These are phyloP conservation scores for Rhizophora mangle DNA, from an alignment of 345 rosid genomes.

Conservation along the genomic window DNA sequence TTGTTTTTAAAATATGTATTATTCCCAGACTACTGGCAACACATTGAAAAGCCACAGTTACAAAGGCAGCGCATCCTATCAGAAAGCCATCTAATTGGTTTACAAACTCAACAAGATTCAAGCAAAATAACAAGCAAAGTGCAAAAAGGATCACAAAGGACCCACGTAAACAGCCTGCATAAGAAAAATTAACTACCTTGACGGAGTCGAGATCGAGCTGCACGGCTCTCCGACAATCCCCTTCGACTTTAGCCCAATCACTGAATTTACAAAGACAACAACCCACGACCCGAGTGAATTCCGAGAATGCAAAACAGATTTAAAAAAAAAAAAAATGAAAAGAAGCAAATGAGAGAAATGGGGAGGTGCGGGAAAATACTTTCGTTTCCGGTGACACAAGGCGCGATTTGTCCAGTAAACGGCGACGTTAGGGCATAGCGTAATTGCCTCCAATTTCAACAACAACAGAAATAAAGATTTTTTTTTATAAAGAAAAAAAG, in stretches of 20 bases:
- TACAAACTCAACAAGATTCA: no score
- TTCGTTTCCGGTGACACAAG: slow-evolving; percentile 75
- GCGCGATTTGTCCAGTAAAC: slow-evolving; percentile 95
- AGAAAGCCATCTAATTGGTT: no score
- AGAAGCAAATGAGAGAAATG: neutral
- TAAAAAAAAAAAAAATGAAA: neutral
- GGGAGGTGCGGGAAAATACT: slow-evolving; percentile 48
- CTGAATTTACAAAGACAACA: slow-evolving; percentile 32
- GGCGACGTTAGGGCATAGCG: slow-evolving; percentile 77
- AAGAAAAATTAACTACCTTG: slow-evolving; percentile 40
- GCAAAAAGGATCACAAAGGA: no score
- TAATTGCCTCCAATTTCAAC: slow-evolving; percentile 55
- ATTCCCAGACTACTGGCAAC: no score
- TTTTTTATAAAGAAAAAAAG: no score
- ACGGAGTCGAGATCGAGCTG: slow-evolving; percentile 61
- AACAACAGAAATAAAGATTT: neutral
- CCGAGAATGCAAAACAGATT: neutral
- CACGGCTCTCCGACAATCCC: slow-evolving; percentile 69
- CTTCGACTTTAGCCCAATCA: slow-evolving; percentile 82
- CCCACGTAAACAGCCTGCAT: no score
- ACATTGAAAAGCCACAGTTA: no score
- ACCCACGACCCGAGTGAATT: slow-evolving; percentile 1
- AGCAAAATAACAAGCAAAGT: no score
- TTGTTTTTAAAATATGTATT: no score
- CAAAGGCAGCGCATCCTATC: no score